Evolutionary conservation across 2,329 filamentous ascomycete genomes (phyloP).

Genomic region (Ilyonectria robusta): DNA sequence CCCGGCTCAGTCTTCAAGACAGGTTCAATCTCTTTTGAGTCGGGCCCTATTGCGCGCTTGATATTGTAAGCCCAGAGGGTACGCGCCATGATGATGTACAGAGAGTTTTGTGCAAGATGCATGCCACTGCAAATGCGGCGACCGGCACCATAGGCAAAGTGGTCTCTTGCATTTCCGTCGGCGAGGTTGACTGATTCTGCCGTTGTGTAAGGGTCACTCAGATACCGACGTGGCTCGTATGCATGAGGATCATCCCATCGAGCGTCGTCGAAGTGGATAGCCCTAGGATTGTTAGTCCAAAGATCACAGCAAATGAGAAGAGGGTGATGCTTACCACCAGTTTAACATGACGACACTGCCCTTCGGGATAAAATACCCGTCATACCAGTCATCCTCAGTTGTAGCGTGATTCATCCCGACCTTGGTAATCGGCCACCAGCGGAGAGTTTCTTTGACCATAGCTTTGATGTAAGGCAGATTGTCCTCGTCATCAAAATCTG

Average conservation of each 20-base stretch:
- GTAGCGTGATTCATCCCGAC: conserved; percentile 32
- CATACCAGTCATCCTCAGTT: conserved; percentile 32
- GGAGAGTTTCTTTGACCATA: conserved; percentile 59
- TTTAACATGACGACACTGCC: conserved; percentile 32
- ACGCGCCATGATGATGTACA: conserved; percentile 33
- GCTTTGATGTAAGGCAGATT: conserved; percentile 60
- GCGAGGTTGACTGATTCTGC: conserved; percentile 23
- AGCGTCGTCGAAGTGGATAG: conserved; percentile 31
- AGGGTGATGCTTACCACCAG: conserved; percentile 25
- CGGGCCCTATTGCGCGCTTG: conserved; percentile 12
- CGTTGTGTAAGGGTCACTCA: conserved; percentile 9
- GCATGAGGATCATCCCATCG: conserved; percentile 22
- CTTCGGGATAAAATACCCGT: conserved; percentile 36
- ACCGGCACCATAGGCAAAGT: conserved; percentile 34
- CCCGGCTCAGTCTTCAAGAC: conserved; percentile 29
- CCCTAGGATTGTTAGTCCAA: conserved; percentile 5
- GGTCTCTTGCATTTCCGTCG: conserved; percentile 28
- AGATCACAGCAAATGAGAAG: background rate
- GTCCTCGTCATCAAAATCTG: conserved; percentile 54
- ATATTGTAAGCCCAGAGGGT: conserved; percentile 35
- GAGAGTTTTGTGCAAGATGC: conserved; percentile 32
- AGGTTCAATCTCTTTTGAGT: conserved; percentile 23
- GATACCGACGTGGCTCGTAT: conserved; percentile 31
- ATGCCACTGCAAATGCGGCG: conserved; percentile 33
- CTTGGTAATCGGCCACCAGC: conserved; percentile 55